These are phyloP conservation scores for Bidens hawaiensis DNA, from an alignment of 140 eudicot genomes.

Conservation along the genomic window DNA sequence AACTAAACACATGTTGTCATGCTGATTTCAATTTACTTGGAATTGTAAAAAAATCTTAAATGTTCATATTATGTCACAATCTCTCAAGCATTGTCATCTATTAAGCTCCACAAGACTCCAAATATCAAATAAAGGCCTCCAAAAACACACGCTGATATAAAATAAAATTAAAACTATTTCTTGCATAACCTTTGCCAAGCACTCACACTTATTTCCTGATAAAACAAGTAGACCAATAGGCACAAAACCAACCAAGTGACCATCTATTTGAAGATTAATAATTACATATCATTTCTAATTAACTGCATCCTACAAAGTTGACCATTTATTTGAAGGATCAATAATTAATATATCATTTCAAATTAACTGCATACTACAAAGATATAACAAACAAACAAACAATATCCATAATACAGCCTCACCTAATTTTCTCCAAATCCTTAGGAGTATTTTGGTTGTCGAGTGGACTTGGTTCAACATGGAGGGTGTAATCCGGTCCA, in stretches of 20 bases:
- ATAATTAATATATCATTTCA: not conserved
- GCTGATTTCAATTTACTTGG: not conserved
- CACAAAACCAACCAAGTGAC: slow-evolving; percentile 7
- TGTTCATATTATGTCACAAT: not conserved
- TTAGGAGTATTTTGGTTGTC: slow-evolving; percentile 66
- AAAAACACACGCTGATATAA: not conserved
- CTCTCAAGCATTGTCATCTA: not conserved
- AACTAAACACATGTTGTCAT: no score
- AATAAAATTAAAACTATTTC: not conserved
- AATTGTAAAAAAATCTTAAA: not conserved
- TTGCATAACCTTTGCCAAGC: not conserved
- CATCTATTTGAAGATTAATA: not conserved
- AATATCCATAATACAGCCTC: no score
- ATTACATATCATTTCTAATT: no score
- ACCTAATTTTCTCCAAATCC: slow-evolving; percentile 84
- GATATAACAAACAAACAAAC: not conserved
- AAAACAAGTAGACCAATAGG: not conserved
- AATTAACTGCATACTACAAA: not conserved
- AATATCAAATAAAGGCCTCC: not conserved
- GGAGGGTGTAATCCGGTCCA: slow-evolving; percentile 95
- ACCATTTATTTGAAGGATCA: no score
- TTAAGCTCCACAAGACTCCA: not conserved
- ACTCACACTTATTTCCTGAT: not conserved
- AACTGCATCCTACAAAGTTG: no score
- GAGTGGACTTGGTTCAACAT: slow-evolving; percentile 64